Evolutionary conservation across 805 yeast genomes (phyloP).

Genomic region (Pichia gijzeniarum): DNA sequence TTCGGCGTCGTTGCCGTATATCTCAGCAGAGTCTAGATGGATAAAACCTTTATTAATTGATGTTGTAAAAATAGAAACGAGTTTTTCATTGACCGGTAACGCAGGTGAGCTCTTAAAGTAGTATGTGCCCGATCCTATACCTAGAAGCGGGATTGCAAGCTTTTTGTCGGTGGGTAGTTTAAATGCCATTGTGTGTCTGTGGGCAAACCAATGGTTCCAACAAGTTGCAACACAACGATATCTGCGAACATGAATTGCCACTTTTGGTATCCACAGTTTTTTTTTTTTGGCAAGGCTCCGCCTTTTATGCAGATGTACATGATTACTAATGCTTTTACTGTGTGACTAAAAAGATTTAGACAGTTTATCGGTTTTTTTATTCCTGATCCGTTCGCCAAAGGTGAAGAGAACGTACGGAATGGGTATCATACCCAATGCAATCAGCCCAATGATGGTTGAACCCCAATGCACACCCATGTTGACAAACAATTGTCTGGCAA

Average conservation of each 20-base stretch:
- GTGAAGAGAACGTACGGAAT: slow-evolving; percentile 53
- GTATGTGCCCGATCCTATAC: slow-evolving; percentile 50
- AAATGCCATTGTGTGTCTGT: slow-evolving; percentile 2
- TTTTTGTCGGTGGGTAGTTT: slow-evolving; percentile 36
- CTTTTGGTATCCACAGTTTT: too few species aligned
- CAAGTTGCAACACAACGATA: too few species aligned
- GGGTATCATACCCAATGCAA: slow-evolving; percentile 54
- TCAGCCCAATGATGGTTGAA: slow-evolving; percentile 52
- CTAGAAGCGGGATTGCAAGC: slow-evolving; percentile 35
- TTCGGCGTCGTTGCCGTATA: slow-evolving; percentile 52
- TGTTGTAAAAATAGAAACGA: slow-evolving; percentile 38
- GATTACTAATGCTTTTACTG: not conserved
- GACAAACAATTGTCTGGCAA: slow-evolving; percentile 52
- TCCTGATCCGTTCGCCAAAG: slow-evolving; percentile 40
- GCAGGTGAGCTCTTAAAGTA: slow-evolving; percentile 36
- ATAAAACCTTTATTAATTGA: slow-evolving; percentile 49
- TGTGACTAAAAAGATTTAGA: not conserved
- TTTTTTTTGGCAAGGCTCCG: too few species aligned
- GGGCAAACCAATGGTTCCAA: too few species aligned
- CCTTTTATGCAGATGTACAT: too few species aligned
- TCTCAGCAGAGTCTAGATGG: slow-evolving; percentile 64
- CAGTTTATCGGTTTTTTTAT: slow-evolving; percentile 11
- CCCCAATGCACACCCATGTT: slow-evolving; percentile 67
- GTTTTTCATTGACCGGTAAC: slow-evolving; percentile 33
- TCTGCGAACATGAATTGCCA: too few species aligned